Conservation (phyloP, 306 rosid species). For the Cucurbita argyrosperma region DNA sequence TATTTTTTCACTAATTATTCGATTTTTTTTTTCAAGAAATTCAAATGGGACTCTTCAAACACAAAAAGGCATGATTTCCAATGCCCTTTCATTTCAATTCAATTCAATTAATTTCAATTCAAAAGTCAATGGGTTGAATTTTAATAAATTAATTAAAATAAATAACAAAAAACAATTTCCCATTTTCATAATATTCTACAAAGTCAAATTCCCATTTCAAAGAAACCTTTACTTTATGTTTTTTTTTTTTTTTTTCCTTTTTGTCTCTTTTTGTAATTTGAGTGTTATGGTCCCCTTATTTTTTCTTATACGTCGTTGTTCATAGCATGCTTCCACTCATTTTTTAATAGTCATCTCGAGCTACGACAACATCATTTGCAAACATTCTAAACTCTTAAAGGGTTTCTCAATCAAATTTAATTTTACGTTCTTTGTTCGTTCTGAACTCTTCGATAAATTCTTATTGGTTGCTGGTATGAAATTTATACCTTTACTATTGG, state of each 20-base stretch:
- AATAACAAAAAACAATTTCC: background rate
- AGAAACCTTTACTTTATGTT: background rate
- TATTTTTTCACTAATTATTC: too few relatives aligned
- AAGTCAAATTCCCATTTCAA: slow-evolving; percentile 1
- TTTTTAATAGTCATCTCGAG: background rate
- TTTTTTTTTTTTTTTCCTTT: background rate
- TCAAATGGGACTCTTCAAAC: slow-evolving; percentile 1
- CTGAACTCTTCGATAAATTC: background rate
- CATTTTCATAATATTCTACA: background rate
- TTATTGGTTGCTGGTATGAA: background rate
- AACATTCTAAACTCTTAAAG: too few relatives aligned
- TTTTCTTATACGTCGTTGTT: background rate
- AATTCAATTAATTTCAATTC: background rate
- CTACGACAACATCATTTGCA: too few relatives aligned
- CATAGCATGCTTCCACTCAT: background rate
- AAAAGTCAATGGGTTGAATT: slow-evolving; percentile 4
- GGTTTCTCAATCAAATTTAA: background rate
- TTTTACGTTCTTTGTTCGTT: background rate
- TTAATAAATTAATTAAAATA: slow-evolving; percentile 3
- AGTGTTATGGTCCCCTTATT: background rate
- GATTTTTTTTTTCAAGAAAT: background rate
- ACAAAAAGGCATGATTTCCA: slow-evolving; percentile 20
- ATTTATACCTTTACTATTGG: background rate
- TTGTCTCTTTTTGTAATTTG: background rate
- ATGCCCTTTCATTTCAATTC: slow-evolving; percentile 7